Evolutionary conservation across 208 protist genomes (phyloP).

Genomic region (Trypanosoma mega): DNA sequence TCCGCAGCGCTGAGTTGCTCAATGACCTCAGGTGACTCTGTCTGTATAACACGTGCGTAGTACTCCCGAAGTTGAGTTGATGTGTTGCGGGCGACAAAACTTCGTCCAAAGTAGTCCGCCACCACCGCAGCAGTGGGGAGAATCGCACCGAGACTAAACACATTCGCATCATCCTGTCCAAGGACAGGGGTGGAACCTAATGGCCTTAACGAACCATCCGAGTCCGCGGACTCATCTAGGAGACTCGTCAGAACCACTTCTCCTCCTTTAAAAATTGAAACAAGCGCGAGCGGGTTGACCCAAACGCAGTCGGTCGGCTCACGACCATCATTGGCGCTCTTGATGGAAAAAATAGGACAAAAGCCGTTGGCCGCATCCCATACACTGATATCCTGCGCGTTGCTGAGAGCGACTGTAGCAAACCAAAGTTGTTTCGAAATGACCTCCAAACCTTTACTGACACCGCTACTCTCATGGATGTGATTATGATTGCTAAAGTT

Average conservation of each 20-base stretch:
- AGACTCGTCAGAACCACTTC: constrained; percentile 67
- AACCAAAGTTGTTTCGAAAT: constrained; percentile 80
- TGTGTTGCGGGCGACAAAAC: constrained; percentile 61
- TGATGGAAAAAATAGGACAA: constrained; percentile 54
- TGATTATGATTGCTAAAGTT: no score
- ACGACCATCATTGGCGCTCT: constrained; percentile 9
- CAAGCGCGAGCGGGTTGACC: constrained; percentile 75
- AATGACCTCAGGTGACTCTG: constrained; percentile 36
- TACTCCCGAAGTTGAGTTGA: constrained; percentile 34
- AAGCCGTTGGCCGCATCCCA: constrained; percentile 74
- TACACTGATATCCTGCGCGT: constrained; percentile 66
- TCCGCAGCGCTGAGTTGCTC: no score
- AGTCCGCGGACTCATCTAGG: constrained; percentile 29
- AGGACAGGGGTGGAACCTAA: no score
- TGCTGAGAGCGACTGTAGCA: constrained; percentile 53
- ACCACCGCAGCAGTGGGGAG: constrained; percentile 62
- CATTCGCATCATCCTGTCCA: constrained; percentile 15
- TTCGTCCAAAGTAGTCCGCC: constrained; percentile 56
- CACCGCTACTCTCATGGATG: no score
- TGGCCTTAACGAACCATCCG: constrained; percentile 13
- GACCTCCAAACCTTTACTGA: no score
- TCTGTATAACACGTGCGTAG: constrained; percentile 48
- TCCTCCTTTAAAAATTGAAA: constrained; percentile 61
- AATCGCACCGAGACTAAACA: constrained; percentile 60
- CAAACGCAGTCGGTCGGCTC: constrained; percentile 67